phyloP scores from a whole-genome alignment of 139 green algal species.

The Zygnema circumcarinatum region DNA sequence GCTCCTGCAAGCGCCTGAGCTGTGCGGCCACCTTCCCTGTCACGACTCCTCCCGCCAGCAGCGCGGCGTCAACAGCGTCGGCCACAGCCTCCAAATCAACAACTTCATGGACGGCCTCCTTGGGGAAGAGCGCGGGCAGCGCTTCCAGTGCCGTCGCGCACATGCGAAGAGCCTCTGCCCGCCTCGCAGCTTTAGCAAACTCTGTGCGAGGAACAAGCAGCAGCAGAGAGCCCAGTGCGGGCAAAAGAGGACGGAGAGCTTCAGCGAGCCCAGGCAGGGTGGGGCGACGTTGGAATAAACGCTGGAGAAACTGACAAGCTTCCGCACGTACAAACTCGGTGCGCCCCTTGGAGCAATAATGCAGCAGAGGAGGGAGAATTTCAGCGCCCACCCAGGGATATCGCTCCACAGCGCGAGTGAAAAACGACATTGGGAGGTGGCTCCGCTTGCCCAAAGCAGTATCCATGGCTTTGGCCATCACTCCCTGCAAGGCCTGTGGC shows the following conservation, averaged over 20 bases:
- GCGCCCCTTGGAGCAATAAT: not conserved
- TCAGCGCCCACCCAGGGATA: constrained; percentile 9
- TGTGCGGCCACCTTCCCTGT: no score
- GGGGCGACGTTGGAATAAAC: not conserved
- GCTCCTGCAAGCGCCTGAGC: no score
- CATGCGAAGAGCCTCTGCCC: not conserved
- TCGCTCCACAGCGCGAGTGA: constrained; percentile 1
- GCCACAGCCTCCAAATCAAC: no score
- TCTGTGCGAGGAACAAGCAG: not conserved
- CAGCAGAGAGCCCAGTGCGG: not conserved
- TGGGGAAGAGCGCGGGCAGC: constrained; percentile 11
- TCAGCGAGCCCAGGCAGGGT: not conserved
- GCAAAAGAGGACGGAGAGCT: not conserved
- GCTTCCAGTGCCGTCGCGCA: not conserved
- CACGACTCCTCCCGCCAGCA: no score
- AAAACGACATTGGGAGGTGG: constrained; percentile 13
- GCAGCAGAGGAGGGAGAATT: not conserved
- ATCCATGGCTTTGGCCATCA: not conserved
- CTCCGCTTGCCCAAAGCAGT: not conserved
- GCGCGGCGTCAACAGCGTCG: no score
- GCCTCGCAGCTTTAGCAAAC: not conserved
- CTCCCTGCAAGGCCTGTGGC: not conserved
- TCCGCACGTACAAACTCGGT: constrained; percentile 13
- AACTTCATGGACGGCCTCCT: no score
- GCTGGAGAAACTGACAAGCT: constrained; percentile 16